Conservation (phyloP, 1,284 basidiomycete species). For the Microbotryomycetes sp. region DNA sequence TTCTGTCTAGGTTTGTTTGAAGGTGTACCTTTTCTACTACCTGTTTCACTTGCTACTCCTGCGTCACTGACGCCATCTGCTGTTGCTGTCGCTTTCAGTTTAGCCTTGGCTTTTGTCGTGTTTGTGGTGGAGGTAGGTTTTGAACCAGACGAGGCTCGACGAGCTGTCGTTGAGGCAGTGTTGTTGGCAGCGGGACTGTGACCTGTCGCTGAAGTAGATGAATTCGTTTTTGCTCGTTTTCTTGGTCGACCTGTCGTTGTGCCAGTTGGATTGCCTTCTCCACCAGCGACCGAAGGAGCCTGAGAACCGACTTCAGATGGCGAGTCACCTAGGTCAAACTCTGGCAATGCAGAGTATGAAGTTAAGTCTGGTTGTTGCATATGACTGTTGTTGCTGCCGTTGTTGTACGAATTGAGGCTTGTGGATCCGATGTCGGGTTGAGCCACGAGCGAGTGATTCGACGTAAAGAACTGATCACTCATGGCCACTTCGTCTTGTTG, state of each 20-base stretch:
- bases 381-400: background rate
- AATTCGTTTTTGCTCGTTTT: background rate
- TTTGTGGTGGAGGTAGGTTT: no score
- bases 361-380: background rate
- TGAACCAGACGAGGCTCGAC: no score
- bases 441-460: background rate
- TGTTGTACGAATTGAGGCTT: background rate
- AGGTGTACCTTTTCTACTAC: background rate
- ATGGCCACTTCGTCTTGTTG: no score
- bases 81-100: no score
- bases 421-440: background rate
- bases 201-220: background rate
- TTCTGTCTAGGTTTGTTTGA: conserved; percentile 17
- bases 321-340: background rate
- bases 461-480: background rate
- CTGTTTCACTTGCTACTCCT: background rate
- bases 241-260: background rate
- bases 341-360: background rate
- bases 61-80: background rate
- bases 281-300: background rate
- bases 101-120: background rate
- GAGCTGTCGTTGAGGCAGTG: background rate
- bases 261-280: background rate
- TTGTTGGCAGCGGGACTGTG: background rate
- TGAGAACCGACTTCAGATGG: background rate